Base-by-base conservation (phyloP, 2,329 filamentous ascomycete species). In the Fusarium sp. region DNA sequence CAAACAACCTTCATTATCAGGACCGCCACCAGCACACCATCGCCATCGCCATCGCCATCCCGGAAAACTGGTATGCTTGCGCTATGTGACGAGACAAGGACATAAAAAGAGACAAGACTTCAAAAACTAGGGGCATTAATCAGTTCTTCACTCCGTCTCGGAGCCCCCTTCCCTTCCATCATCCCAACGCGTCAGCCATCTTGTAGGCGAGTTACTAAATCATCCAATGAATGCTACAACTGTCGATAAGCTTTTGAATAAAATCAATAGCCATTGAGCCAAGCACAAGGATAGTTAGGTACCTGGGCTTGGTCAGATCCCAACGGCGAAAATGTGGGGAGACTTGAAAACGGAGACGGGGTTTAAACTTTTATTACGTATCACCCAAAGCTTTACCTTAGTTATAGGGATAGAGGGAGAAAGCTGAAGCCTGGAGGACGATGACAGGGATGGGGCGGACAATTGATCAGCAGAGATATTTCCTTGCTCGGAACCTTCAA, bases 241-340 rank as follows among this genome's bases (percentile, higher is more conserved):
- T n/a, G 44, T 36, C 56, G 42, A 44, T 57, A 73, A 70, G 56
- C 66, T 73, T 74, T 47, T 54, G 48, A 28, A 39, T 48, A 57
- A 36, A 42, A 45, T 57, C 59, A 57, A 26, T 36, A 60, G 42
- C 32, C 14, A 34, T 34, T 34, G 32, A 34, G 32, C 34, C 64
- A 72, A 69, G 59, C 45, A 50, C 61, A 47, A 57, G n/a, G n/a
- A 48, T 26, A 57, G 36, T 57, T 26, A 57, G 36, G 36, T 41
- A 47, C 18, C 26, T 22, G 20, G 39, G 54, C 39, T 47, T 57
- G 54, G 54, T 38, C 48, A 50, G 71, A 73, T 66, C 61, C 56
- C 39, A 73, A 70, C 70, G 70, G 57, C 48, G 44, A 54, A 56
- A 71, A 66, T 73, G 56, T 66, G 70, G 68, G 54, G 48, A 42